Percentiles rank a stretch among this genome's conserved stretches.
These are phyloP conservation scores for Cenococcum geophilum DNA, from an alignment of 495 filamentous ascomycete species.

Conservation along the genomic window DNA sequence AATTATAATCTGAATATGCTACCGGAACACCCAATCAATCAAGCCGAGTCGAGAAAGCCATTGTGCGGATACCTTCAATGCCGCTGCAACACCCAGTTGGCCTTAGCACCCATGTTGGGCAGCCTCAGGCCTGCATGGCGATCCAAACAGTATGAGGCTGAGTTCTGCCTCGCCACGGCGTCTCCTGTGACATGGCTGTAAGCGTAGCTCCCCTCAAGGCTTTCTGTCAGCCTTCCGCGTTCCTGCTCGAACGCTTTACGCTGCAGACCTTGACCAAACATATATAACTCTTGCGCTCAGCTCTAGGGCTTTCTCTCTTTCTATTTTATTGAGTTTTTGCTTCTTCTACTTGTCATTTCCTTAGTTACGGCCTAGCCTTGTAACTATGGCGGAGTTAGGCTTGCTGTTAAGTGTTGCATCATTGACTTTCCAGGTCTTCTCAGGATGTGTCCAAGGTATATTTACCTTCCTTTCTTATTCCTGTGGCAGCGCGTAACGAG, in stretches of 20 bases:
- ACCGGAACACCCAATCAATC: too few species aligned
- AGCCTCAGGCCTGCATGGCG: conserved; percentile 6
- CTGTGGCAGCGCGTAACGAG: neutral
- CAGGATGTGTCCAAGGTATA: conserved; percentile 30
- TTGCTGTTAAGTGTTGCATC: conserved; percentile 21
- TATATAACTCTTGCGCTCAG: neutral
- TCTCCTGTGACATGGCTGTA: conserved; percentile 4
- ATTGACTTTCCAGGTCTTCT: conserved; percentile 34
- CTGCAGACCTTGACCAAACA: neutral
- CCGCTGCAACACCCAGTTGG: too few species aligned
- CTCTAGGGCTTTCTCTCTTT: neutral
- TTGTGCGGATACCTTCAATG: too few species aligned
- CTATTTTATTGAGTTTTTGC: neutral
- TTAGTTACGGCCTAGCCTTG: neutral
- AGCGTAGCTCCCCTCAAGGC: neutral
- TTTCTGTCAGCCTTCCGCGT: neutral
- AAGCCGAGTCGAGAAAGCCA: too few species aligned
- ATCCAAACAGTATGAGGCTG: neutral
- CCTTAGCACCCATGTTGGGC: neutral
- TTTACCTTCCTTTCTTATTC: neutral
- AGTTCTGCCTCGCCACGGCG: conserved; percentile 3
- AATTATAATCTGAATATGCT: too few species aligned
- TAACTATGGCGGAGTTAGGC: conserved; percentile 19
- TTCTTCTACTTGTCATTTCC: too few species aligned
- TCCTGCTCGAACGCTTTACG: neutral